Conservation (phyloP, 495 filamentous ascomycete genomes). For the Pyrenopolyporus hunteri region DNA sequence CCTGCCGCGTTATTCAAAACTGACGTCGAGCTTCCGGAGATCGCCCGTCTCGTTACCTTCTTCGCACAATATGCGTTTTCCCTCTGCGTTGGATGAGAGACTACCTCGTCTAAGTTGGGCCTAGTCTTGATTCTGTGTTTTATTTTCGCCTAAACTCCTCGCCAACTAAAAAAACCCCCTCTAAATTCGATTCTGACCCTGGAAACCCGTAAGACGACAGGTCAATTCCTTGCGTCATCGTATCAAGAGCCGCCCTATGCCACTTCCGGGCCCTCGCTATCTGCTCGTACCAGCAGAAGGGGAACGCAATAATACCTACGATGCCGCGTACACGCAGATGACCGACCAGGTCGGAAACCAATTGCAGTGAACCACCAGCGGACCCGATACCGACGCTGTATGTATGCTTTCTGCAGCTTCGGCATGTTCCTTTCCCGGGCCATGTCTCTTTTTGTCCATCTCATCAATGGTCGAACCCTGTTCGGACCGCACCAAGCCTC, state of each 20-base stretch:
- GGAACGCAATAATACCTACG: not conserved
- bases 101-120: constrained; percentile 21
- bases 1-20: not conserved
- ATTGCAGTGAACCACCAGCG: not conserved
- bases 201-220: constrained; percentile 30
- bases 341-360: constrained; percentile 4
- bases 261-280: constrained; percentile 11
- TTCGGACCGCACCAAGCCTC: constrained; percentile 35
- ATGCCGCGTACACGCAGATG: not conserved
- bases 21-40: constrained; percentile 16
- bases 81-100: constrained; percentile 21
- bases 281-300: not conserved
- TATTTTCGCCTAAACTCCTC: constrained; percentile 37
- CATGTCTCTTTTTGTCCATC: constrained; percentile 32
- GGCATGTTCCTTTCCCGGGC: constrained; percentile 17
- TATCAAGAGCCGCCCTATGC: constrained; percentile 34
- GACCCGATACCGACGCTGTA: not conserved
- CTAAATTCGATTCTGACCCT: constrained; percentile 27
- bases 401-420: constrained; percentile 16
- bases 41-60: constrained; percentile 22
- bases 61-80: constrained; percentile 20
- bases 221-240: constrained; percentile 39
- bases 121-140: constrained; percentile 23
- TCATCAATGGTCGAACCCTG: constrained; percentile 23
- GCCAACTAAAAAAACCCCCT: constrained; percentile 19